Base-by-base conservation (phyloP, 768 basidiomycete species). In the Pleurotus salmoneostramineus region DNA sequence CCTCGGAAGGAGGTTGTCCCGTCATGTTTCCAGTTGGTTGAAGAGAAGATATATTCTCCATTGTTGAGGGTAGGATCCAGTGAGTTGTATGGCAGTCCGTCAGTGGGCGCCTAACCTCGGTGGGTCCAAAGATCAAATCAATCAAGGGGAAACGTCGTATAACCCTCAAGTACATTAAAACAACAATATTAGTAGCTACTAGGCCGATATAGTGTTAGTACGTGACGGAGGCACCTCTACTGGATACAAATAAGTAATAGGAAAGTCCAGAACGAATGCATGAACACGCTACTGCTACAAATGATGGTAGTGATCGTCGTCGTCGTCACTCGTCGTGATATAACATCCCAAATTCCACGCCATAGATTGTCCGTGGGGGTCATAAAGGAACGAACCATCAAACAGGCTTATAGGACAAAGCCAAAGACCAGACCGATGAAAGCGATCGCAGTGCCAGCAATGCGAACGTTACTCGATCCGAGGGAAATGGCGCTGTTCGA, bases 1-100 rank as follows among this genome's bases (percentile, higher is more conserved):
- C 85, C 34, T 79, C 81, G 4, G 54, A 31, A 37, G 46, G 17
- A n/a, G 17, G 45, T 36, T 48, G 56, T n/a, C 47, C 47, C 6
- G 17, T 6, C 21, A 46, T 34, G 14, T 17, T 33, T 21, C 57
- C 31, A 27, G 57, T 15, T 45, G 32, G 49, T 50, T 47, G 56
- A 36, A 50, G 32, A 12, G 52, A 43, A 14, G n/a, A 33, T n/a
- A 55, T 40, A 14, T 43, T 55, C 7, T 55, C 52, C 52, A 42
- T 55, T 15, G 35, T 55, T 5, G 10, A 40, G 43, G 27, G 21
- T 40, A 14, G 37, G 37, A 40, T n/a, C n/a, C n/a, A n/a, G n/a
- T n/a, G 37, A 40, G 21, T 27, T 27, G 21, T 27, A 27, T 1
- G 21, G 21, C 21, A 27, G 21, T 27, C 21, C 21, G 21, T 27